A percentile compares a stretch with the other conserved stretches of the same genome.
phyloP scores from a whole-genome alignment of 805 yeast species.

The Nakazawaea laoshanensis region DNA sequence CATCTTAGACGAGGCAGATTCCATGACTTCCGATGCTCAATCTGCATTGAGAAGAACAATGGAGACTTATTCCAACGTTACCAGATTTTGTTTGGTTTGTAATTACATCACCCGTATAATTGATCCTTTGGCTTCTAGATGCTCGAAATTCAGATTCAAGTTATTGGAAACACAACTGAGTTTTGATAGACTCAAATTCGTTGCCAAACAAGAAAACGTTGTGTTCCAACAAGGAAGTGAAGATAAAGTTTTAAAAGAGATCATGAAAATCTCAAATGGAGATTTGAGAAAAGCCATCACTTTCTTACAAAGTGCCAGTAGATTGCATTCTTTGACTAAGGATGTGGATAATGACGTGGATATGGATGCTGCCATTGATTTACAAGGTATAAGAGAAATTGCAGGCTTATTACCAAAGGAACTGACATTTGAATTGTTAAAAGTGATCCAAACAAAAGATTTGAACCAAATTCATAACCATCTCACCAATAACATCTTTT shows the following conservation, averaged over 20 bases:
- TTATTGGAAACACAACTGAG: conserved; percentile 69
- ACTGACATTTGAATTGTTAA: conserved; percentile 14
- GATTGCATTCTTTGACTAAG: conserved; percentile 27
- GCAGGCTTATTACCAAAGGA: conserved; percentile 24
- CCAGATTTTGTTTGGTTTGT: conserved; percentile 91
- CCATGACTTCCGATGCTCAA: conserved; percentile 97
- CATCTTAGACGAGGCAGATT: conserved; percentile 91
- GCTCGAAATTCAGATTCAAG: conserved; percentile 90
- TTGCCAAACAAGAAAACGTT: conserved; percentile 44
- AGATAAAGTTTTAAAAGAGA: conserved; percentile 48
- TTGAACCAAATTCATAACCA: conserved; percentile 17
- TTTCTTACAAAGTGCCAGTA: conserved; percentile 75
- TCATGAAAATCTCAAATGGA: conserved; percentile 72
- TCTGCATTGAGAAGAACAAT: conserved; percentile 89
- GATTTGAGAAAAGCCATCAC: conserved; percentile 94
- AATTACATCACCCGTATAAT: conserved; percentile 94
- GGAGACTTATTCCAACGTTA: conserved; percentile 83
- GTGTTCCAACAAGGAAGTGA: conserved; percentile 22
- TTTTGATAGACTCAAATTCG: conserved; percentile 51
- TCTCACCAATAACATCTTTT: conserved; percentile 18
- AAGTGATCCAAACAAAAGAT: conserved; percentile 14
- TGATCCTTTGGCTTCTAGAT: conserved; percentile 93
- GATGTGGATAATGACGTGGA: conserved; percentile 24
- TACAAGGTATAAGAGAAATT: conserved; percentile 17
- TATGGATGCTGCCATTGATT: conserved; percentile 13